Evolutionary conservation across 441 rosid species (phyloP).

Genomic region (Jatropha podagrica): DNA sequence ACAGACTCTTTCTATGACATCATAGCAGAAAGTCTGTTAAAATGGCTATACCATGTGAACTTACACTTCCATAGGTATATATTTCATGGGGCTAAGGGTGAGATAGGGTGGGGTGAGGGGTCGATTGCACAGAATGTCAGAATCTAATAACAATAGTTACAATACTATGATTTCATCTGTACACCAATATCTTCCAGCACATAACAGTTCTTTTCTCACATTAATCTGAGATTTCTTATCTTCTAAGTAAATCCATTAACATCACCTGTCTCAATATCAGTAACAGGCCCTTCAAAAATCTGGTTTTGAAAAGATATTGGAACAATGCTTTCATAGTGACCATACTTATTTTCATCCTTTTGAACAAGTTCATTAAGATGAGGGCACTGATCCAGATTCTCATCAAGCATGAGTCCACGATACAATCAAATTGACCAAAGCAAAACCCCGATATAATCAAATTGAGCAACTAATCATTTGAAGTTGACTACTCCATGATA

Average conservation of each 20-base stretch:
- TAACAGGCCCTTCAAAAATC: slow-evolving; percentile 97
- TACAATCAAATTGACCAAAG: neutral
- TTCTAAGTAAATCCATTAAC: neutral
- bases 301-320: slow-evolving; percentile 75
- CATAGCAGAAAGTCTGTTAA: neutral
- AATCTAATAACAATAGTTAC: too few relatives aligned
- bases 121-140: neutral
- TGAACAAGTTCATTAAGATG: slow-evolving; percentile 88
- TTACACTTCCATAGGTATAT: neutral
- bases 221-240: neutral
- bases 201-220: neutral
- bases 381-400: slow-evolving; percentile 95
- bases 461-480: neutral
- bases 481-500: neutral
- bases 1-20: neutral
- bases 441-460: neutral
- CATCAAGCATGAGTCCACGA: slow-evolving; percentile 49
- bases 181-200: neutral
- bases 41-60: neutral
- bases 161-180: too few relatives aligned
- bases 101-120: neutral
- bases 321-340: slow-evolving; percentile 68
- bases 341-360: slow-evolving; percentile 93
- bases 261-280: slow-evolving; percentile 93
- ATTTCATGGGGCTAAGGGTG: neutral